Conservation (phyloP, 116 monocot species). For the Papilionanthe hybrid region DNA sequence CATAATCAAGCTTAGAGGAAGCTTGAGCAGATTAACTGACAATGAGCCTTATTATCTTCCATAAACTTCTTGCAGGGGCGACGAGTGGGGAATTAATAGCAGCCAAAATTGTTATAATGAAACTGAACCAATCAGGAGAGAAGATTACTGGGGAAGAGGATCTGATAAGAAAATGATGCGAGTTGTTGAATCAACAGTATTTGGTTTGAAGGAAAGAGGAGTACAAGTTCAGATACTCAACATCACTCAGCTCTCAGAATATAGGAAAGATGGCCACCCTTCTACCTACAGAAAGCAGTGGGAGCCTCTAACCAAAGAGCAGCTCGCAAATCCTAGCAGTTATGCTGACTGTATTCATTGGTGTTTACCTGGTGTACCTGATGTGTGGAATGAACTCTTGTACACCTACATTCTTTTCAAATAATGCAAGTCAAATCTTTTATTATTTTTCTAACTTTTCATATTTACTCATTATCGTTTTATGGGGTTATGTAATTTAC, state of each 20-base stretch:
- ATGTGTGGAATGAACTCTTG: slow-evolving; percentile 66
- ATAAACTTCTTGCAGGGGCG: slow-evolving; percentile 28
- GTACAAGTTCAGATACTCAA: slow-evolving; percentile 51
- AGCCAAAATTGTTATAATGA: slow-evolving; percentile 71
- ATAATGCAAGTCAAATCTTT: background rate
- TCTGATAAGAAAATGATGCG: slow-evolving; percentile 42
- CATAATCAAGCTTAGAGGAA: too few relatives aligned
- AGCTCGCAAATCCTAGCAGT: slow-evolving; percentile 51
- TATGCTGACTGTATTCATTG: slow-evolving; percentile 82
- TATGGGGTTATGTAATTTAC: too few relatives aligned
- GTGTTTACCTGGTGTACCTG: slow-evolving; percentile 74
- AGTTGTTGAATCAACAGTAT: slow-evolving; percentile 27
- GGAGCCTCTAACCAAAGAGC: slow-evolving; percentile 58
- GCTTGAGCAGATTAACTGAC: too few relatives aligned
- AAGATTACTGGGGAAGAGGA: slow-evolving; percentile 42
- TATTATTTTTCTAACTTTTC: background rate
- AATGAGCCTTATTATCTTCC: too few relatives aligned
- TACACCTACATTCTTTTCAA: slow-evolving; percentile 40
- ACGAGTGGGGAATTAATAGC: slow-evolving; percentile 45
- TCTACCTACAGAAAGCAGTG: slow-evolving; percentile 72
- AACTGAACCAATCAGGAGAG: slow-evolving; percentile 45
- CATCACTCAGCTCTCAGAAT: slow-evolving; percentile 79
- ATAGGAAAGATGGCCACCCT: slow-evolving; percentile 81
- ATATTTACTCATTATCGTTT: background rate
- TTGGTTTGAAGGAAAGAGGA: slow-evolving; percentile 34